Percentiles rank a stretch among this genome's conserved stretches.
Conservation (phyloP, 768 basidiomycete genomes). For the Vararia minispora region DNA sequence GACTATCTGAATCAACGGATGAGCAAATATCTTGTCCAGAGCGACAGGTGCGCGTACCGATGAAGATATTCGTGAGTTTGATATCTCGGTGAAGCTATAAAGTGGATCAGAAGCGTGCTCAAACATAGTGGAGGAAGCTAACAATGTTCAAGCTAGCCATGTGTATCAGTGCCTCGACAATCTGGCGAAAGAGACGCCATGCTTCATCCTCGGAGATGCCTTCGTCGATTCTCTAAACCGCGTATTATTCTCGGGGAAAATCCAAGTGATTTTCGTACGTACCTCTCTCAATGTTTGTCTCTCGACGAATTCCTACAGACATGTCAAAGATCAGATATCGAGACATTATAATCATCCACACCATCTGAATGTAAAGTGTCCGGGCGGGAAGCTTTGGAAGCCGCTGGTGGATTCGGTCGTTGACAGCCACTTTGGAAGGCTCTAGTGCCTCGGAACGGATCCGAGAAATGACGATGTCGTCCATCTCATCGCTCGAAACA, state of each 20-base stretch:
- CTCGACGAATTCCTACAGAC: constrained; percentile 72
- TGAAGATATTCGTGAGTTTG: constrained; percentile 90
- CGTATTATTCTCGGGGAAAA: not conserved
- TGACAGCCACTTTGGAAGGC: constrained; percentile 18
- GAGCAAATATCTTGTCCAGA: not conserved
- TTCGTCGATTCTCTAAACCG: constrained; percentile 55
- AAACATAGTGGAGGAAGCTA: constrained; percentile 20
- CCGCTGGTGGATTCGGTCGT: constrained; percentile 20
- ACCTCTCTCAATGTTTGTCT: constrained; percentile 86
- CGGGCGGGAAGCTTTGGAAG: no score
- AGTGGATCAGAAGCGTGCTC: constrained; percentile 1
- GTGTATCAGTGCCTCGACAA: constrained; percentile 81
- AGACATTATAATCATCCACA: constrained; percentile 19
- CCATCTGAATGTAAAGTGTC: constrained; percentile 94
- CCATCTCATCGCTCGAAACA: constrained; percentile 28
- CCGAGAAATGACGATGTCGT: no score
- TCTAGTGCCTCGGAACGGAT: constrained; percentile 18
- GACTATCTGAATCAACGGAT: constrained; percentile 42
- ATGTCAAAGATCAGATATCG: constrained; percentile 5
- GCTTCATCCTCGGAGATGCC: constrained; percentile 76
- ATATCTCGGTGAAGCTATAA: constrained; percentile 71
- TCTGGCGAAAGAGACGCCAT: constrained; percentile 85
- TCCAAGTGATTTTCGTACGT: not conserved
- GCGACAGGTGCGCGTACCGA: constrained; percentile 43
- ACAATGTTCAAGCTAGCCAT: constrained; percentile 86